Evolutionary conservation across 2,329 filamentous ascomycete species (phyloP).

Genomic region (Falciphora oryzae): DNA sequence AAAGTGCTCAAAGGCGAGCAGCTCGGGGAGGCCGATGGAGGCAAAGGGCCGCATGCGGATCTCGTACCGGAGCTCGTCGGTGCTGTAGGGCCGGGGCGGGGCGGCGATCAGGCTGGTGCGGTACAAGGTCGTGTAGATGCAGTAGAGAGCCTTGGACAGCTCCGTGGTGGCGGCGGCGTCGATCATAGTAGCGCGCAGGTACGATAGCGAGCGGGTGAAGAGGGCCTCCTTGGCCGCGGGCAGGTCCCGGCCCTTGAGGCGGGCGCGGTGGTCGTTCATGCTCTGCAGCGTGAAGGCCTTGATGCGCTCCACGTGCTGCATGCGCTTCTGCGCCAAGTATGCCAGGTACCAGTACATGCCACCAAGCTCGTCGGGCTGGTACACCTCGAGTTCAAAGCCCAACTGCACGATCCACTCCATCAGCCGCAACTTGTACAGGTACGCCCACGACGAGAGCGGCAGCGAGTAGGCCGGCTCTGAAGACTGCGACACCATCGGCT

Average conservation of each 20-base stretch:
- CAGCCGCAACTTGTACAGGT: conserved; percentile 81
- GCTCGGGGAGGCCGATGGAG: conserved; percentile 58
- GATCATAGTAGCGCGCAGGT: conserved; percentile 54
- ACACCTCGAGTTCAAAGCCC: conserved; percentile 90
- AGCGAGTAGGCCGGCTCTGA: conserved; percentile 57
- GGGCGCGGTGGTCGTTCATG: conserved; percentile 26
- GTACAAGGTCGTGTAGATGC: conserved; percentile 61
- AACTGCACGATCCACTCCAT: conserved; percentile 86
- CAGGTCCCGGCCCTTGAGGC: conserved; percentile 14
- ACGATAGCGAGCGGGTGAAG: conserved; percentile 44
- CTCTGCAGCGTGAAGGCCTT: conserved; percentile 53
- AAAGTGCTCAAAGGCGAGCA: conserved; percentile 61
- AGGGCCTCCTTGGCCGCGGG: conserved; percentile 33
- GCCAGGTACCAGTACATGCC: conserved; percentile 91
- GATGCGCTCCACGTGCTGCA: conserved; percentile 68
- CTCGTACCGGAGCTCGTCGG: conserved; percentile 66
- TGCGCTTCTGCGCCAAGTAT: conserved; percentile 62
- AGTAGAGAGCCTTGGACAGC: conserved; percentile 47
- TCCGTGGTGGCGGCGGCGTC: conserved; percentile 59
- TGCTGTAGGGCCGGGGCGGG: conserved; percentile 58
- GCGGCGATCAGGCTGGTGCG: conserved; percentile 50
- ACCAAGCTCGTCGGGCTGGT: conserved; percentile 76
- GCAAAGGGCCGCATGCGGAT: conserved; percentile 83
- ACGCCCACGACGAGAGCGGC: conserved; percentile 81
- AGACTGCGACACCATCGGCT: conserved; percentile 46